These are phyloP conservation scores for Sideroxylon spinosum DNA, from an alignment of 179 eudicot genomes.

Conservation along the genomic window DNA sequence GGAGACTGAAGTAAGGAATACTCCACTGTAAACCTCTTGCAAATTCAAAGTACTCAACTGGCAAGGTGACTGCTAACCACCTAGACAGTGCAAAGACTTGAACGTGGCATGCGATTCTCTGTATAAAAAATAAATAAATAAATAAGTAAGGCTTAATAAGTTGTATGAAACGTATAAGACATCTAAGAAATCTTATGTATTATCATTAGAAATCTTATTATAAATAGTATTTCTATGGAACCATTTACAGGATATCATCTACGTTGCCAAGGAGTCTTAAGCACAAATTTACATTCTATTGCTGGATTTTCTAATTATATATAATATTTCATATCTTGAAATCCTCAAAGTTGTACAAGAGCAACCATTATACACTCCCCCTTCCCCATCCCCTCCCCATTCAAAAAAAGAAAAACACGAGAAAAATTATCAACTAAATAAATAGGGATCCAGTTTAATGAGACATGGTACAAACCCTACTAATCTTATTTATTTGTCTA, in stretches of 20 bases:
- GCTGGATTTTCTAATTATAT: background rate
- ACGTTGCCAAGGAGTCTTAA: background rate
- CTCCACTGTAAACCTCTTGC: slow-evolving; percentile 78
- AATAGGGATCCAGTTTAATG: background rate
- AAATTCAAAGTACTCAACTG: slow-evolving; percentile 79
- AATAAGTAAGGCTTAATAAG: background rate
- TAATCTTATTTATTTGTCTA: background rate
- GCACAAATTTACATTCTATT: background rate
- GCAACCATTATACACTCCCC: too few species aligned
- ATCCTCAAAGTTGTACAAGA: too few species aligned
- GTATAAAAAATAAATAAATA: slow-evolving; percentile 22
- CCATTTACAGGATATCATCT: background rate
- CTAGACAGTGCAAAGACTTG: slow-evolving; percentile 83
- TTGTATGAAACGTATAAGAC: background rate
- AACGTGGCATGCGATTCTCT: slow-evolving; percentile 86
- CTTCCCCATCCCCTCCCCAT: too few species aligned
- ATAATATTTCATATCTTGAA: background rate
- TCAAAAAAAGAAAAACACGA: too few species aligned
- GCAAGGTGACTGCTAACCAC: slow-evolving; percentile 69
- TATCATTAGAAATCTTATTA: background rate
- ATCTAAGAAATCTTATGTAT: background rate
- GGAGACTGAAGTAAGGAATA: slow-evolving; percentile 75
- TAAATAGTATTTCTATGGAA: background rate
- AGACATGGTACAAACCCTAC: slow-evolving; percentile 5
- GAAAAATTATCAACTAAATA: background rate